phyloP scores from a whole-genome alignment of 2,329 filamentous ascomycete genomes.

The Biscogniauxia mediterranea region DNA sequence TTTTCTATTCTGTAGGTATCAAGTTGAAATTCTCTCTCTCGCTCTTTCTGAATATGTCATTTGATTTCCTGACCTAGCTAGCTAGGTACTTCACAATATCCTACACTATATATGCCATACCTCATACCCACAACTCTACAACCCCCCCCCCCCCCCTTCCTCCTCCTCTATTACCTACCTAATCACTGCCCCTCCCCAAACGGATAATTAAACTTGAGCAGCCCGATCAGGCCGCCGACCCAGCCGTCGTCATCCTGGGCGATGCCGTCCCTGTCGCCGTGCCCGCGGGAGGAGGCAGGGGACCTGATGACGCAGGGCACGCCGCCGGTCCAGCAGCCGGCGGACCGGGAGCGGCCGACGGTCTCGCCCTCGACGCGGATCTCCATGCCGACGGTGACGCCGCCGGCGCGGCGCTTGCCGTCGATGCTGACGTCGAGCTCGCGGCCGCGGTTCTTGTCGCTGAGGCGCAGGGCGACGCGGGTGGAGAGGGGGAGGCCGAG shows the following conservation, averaged over 20 bases:
- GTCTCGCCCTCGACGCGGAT: slow-evolving; percentile 86
- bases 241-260: slow-evolving; percentile 81
- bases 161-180: background rate
- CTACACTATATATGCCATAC: too few species aligned
- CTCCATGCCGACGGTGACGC: slow-evolving; percentile 74
- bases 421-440: slow-evolving; percentile 80
- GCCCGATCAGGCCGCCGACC: slow-evolving; percentile 89
- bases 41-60: too few species aligned
- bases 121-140: too few species aligned
- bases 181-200: slow-evolving; percentile 60
- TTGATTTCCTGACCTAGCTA: too few species aligned
- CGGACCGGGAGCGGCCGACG: slow-evolving; percentile 50
- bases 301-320: slow-evolving; percentile 86
- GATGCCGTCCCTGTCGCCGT: slow-evolving; percentile 35
- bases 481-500: slow-evolving; percentile 85
- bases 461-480: slow-evolving; percentile 77
- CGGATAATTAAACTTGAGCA: slow-evolving; percentile 96
- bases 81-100: too few species aligned
- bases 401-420: slow-evolving; percentile 66
- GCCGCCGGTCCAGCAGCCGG: slow-evolving; percentile 50
- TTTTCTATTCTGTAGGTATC: too few species aligned
- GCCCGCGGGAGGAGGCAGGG: slow-evolving; percentile 44
- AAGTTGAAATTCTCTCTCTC: too few species aligned
- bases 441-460: slow-evolving; percentile 73
- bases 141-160: too few species aligned